Conservation (phyloP, 176 grass and related monocot genomes). For the bread wheat (Triticum aestivum) region DNA sequence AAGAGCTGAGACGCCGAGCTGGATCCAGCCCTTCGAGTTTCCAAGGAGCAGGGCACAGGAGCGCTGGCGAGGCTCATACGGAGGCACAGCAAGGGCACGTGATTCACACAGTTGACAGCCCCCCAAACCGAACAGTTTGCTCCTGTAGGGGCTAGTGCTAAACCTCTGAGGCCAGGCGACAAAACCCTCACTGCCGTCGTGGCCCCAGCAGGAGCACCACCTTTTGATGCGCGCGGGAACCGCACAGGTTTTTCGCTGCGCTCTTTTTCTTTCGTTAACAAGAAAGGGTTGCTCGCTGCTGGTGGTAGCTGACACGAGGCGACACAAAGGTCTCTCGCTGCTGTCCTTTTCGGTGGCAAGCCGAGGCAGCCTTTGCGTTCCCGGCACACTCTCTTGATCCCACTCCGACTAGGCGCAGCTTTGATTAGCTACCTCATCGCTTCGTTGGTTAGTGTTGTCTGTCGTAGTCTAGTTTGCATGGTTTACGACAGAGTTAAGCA, state of each 20-base stretch:
- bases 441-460: not conserved
- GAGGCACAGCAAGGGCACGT: slow-evolving; percentile 20
- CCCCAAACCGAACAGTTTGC: slow-evolving; percentile 24
- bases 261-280: not conserved
- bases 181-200: not conserved
- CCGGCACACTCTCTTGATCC: not conserved
- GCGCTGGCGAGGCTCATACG: not conserved
- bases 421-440: not conserved
- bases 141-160: slow-evolving; percentile 10
- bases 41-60: not conserved
- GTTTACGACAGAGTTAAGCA: not conserved
- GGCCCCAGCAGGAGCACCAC: not conserved
- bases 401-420: not conserved
- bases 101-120: not conserved
- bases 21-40: slow-evolving; percentile 4
- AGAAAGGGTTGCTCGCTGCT: not conserved
- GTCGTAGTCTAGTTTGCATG: not conserved
- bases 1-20: not conserved
- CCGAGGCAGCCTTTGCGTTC: not conserved
- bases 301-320: not conserved
- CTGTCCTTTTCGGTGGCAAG: not conserved
- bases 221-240: slow-evolving; percentile 4
- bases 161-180: slow-evolving; percentile 19
- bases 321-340: slow-evolving; percentile 22
- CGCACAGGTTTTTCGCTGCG: not conserved